phyloP scores from a whole-genome alignment of 371 early-diverging fungal genomes.

The Rhizopus delemar region DNA sequence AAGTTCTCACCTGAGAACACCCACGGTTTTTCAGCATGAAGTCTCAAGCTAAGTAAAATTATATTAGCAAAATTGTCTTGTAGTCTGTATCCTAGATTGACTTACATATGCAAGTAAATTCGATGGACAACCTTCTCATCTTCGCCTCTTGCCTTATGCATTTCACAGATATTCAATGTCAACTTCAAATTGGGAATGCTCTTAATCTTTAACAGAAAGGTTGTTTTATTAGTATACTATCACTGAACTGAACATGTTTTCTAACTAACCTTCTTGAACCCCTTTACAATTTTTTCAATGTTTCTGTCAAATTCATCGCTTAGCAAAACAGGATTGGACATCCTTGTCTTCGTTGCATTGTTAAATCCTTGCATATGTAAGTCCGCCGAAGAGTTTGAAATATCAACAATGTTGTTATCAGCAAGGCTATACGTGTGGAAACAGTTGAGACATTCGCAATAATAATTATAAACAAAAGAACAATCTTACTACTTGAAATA shows the following conservation, averaged over 20 bases:
- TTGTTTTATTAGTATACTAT: not conserved
- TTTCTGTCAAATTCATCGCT: too few relatives aligned
- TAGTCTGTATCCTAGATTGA: not conserved
- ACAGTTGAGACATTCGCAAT: too few relatives aligned
- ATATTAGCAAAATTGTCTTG: not conserved
- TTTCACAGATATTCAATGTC: not conserved
- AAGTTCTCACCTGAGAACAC: constrained; percentile 19
- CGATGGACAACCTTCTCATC: not conserved
- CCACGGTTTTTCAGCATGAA: constrained; percentile 19
- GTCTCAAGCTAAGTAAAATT: not conserved
- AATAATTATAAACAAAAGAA: too few relatives aligned
- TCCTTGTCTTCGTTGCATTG: too few relatives aligned
- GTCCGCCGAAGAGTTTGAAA: too few relatives aligned
- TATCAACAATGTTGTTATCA: too few relatives aligned
- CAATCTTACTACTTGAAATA: too few relatives aligned
- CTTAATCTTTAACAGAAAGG: not conserved
- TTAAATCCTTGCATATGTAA: too few relatives aligned
- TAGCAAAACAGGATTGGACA: too few relatives aligned
- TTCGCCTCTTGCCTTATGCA: not conserved
- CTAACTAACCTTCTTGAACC: not conserved
- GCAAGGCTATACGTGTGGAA: too few relatives aligned
- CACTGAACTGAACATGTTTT: not conserved
- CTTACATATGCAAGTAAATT: not conserved
- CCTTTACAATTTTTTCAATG: not conserved
- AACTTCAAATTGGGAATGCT: not conserved